These are phyloP conservation scores for Boletus subparvulus DNA, from an alignment of 768 basidiomycete species.

Conservation along the genomic window DNA sequence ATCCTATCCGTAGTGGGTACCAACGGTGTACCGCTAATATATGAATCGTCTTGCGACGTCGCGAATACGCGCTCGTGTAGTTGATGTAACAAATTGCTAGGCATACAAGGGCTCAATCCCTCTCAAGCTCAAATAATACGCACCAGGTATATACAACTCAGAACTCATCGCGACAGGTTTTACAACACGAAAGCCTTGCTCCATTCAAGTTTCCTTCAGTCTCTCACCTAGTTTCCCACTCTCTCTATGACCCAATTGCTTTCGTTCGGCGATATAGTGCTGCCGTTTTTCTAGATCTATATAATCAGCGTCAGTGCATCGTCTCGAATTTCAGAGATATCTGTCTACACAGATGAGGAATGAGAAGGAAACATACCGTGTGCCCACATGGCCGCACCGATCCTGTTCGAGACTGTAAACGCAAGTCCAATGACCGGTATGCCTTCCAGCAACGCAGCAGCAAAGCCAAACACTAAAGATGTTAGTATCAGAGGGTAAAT, in stretches of 20 bases:
- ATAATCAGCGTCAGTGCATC: not conserved
- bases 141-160: not conserved
- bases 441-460: slow-evolving; percentile 76
- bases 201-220: slow-evolving; percentile 1
- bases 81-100: too few species aligned
- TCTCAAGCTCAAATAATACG: too few species aligned
- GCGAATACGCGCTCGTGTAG: too few species aligned
- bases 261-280: slow-evolving; percentile 42
- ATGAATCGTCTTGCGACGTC: too few species aligned
- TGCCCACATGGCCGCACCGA: slow-evolving; percentile 96
- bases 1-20: too few species aligned
- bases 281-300: slow-evolving; percentile 64
- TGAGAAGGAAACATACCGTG: slow-evolving; percentile 49
- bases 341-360: not conserved
- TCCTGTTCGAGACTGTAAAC: slow-evolving; percentile 82
- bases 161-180: not conserved
- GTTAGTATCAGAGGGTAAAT: not conserved
- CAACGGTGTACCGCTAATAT: too few species aligned
- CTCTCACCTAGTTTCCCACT: not conserved
- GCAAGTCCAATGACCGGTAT: slow-evolving; percentile 79
- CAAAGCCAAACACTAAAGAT: slow-evolving; percentile 74
- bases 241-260: not conserved
- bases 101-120: too few species aligned
- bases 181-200: not conserved
- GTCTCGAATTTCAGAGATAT: too few species aligned